These are phyloP conservation scores for Ganoderma lucidum DNA, from an alignment of 1,284 basidiomycete species.

Conservation along the genomic window DNA sequence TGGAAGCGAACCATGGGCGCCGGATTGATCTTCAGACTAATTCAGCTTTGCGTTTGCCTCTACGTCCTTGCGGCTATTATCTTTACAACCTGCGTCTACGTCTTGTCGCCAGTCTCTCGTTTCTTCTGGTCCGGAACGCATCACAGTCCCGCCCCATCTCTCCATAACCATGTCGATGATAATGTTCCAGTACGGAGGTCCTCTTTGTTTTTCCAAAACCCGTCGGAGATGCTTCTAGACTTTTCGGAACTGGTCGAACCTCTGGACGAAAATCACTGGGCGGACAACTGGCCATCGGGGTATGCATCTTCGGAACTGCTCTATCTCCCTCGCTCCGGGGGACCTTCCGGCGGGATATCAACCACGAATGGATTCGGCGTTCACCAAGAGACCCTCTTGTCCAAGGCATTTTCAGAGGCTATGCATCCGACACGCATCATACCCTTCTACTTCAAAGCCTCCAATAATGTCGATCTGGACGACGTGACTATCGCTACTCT, in stretches of 20 bases:
- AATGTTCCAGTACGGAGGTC: background rate
- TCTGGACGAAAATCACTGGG: conserved; percentile 25
- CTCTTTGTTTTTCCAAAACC: conserved; percentile 14
- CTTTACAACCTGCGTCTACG: conserved; percentile 27
- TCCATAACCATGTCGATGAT: background rate
- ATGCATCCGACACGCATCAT: conserved; percentile 78
- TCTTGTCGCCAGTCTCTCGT: conserved; percentile 15
- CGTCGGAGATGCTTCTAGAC: conserved; percentile 12
- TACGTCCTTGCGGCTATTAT: conserved; percentile 22
- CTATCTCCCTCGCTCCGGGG: conserved; percentile 12
- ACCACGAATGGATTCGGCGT: conserved; percentile 19
- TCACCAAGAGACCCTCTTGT: conserved; percentile 47
- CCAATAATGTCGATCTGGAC: conserved; percentile 54
- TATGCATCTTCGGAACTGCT: conserved; percentile 23
- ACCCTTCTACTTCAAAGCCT: conserved; percentile 81
- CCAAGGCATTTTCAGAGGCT: conserved; percentile 72
- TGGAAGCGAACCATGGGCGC: conserved; percentile 5
- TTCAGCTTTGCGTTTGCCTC: conserved; percentile 18
- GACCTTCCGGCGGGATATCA: conserved; percentile 2
- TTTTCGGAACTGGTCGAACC: conserved; percentile 11
- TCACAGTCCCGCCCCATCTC: background rate
- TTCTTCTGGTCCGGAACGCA: background rate
- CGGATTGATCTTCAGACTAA: background rate
- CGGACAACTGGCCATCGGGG: conserved; percentile 25
- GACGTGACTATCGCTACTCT: conserved; percentile 88